Conservation (phyloP, 306 rosid species). For the Cucurbita argyrosperma region DNA sequence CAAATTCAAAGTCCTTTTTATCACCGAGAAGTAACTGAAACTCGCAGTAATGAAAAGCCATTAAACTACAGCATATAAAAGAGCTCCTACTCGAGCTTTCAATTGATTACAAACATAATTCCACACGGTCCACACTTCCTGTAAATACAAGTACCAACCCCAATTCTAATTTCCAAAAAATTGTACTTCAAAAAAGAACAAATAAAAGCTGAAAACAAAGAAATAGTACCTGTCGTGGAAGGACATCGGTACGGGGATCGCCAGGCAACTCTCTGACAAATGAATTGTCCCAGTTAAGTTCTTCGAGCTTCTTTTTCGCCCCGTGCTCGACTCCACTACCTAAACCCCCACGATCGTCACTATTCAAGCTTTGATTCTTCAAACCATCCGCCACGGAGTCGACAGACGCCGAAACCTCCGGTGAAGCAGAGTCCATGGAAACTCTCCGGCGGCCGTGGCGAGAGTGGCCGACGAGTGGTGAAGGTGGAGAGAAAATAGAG, state of each 20-base stretch:
- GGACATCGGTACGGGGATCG: constrained; percentile 58
- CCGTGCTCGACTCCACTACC: neutral
- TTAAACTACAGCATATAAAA: neutral
- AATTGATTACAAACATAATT: neutral
- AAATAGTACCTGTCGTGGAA: constrained; percentile 57
- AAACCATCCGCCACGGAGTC: constrained; percentile 53
- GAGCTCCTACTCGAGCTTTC: neutral
- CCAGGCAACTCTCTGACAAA: constrained; percentile 56
- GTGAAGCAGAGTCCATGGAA: constrained; percentile 48
- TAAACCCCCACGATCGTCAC: constrained; percentile 1
- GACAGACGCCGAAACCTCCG: constrained; percentile 29
- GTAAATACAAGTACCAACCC: neutral
- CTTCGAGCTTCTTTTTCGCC: constrained; percentile 35
- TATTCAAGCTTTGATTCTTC: constrained; percentile 39
- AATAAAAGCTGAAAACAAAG: neutral
- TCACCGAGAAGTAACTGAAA: neutral
- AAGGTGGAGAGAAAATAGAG: neutral
- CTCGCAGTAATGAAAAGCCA: neutral
- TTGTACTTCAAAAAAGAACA: neutral
- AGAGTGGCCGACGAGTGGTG: constrained; percentile 17
- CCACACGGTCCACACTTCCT: neutral
- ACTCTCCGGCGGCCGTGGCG: constrained; percentile 3
- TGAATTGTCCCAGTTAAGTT: constrained; percentile 87
- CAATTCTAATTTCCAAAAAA: neutral
- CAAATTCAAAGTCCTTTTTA: neutral